Evolutionary conservation across 202 grass and related monocot species (phyloP).

Genomic region (Carex sylvatica): DNA sequence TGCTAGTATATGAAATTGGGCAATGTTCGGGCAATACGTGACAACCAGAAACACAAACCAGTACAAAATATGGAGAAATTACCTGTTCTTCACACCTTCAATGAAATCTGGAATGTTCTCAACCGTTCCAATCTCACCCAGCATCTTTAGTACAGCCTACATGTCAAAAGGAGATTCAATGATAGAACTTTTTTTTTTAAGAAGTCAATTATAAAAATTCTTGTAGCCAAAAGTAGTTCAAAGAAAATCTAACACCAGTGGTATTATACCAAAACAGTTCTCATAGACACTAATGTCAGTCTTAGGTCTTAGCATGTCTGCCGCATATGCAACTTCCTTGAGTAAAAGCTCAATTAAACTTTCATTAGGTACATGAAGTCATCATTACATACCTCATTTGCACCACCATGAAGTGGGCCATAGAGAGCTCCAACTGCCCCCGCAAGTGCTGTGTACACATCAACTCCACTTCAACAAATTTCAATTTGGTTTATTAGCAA

Average conservation of each 20-base stretch:
- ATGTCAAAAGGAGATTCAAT: slow-evolving; percentile 32
- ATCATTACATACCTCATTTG: slow-evolving; percentile 70
- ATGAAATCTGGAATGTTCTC: slow-evolving; percentile 93
- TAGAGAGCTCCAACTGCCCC: slow-evolving; percentile 95
- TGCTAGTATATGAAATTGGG: not conserved
- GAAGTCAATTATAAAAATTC: not conserved
- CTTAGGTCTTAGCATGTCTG: not conserved
- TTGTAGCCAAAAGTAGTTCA: not conserved
- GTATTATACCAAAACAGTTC: not conserved
- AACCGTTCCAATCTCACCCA: slow-evolving; percentile 85
- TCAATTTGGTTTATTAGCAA: not conserved
- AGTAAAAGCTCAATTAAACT: not conserved
- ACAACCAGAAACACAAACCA: not conserved
- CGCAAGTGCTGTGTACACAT: slow-evolving; percentile 94
- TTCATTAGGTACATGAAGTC: not conserved
- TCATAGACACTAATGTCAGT: not conserved
- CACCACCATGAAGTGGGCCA: slow-evolving; percentile 94
- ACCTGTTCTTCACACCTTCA: slow-evolving; percentile 97
- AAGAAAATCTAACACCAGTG: not conserved
- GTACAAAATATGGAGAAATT: slow-evolving; percentile 5
- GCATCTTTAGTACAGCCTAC: slow-evolving; percentile 97
- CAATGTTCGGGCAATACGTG: not conserved
- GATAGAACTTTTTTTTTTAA: not conserved
- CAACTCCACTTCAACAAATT: slow-evolving; percentile 67
- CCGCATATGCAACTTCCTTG: not conserved